Evolutionary conservation across 2,329 filamentous ascomycete genomes (phyloP).

Genomic region (Sporothrix pseudoabietina): DNA sequence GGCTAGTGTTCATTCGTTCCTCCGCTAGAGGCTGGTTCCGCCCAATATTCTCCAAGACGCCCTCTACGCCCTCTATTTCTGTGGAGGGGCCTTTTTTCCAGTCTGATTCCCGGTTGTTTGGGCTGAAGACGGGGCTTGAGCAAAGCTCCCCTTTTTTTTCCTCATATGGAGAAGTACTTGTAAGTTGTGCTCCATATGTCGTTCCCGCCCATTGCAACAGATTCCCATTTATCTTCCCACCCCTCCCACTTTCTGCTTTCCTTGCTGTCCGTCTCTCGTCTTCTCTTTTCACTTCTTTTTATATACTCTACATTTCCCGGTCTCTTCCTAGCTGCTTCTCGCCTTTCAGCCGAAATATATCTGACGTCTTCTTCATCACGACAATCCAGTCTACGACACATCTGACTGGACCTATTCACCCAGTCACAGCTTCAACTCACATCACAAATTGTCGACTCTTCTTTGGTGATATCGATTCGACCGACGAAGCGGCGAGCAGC

Average conservation of each 20-base stretch:
- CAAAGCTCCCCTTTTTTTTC: not conserved
- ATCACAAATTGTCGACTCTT: not conserved
- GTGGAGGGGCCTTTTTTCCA: not conserved
- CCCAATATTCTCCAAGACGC: not conserved
- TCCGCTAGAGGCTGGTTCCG: not conserved
- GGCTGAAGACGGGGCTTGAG: conserved; percentile 3
- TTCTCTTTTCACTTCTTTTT: not conserved
- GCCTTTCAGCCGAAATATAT: not conserved
- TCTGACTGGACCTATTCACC: not conserved
- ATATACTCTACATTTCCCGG: not conserved
- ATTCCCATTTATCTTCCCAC: conserved; percentile 26
- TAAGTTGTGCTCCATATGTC: not conserved
- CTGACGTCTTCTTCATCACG: not conserved
- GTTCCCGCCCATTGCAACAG: not conserved
- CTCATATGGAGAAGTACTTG: conserved; percentile 12
- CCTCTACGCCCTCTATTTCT: not conserved
- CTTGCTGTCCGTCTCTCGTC: not conserved
- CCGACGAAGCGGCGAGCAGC: not conserved
- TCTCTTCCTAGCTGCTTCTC: not conserved
- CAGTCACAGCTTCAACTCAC: not conserved
- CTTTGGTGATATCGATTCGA: not conserved
- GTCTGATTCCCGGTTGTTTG: conserved; percentile 28
- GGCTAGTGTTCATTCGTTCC: conserved; percentile 12
- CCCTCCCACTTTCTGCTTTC: not conserved
- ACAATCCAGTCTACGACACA: not conserved